Conservation (phyloP, 1,284 basidiomycete genomes). For the Tausonia pullulans region DNA sequence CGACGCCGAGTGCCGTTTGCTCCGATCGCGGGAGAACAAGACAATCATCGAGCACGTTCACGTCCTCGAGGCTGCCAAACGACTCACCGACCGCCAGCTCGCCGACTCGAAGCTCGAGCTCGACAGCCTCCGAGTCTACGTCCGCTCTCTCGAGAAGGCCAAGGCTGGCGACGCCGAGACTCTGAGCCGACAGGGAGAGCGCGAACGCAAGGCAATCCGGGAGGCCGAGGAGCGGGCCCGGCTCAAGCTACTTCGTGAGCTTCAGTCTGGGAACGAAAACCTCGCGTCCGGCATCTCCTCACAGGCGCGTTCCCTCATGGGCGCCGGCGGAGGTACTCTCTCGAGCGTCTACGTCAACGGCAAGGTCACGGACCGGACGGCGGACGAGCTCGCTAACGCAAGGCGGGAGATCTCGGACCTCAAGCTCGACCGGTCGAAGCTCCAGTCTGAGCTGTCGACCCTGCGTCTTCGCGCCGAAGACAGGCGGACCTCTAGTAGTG, state of each 20-base stretch:
- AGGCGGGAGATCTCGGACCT: constrained; percentile 4
- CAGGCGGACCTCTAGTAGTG: too few species aligned
- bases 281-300: constrained; percentile 1
- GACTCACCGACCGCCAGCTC: constrained; percentile 85
- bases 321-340: too few species aligned
- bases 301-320: neutral
- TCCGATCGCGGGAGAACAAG: constrained; percentile 84
- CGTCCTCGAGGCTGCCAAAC: constrained; percentile 92
- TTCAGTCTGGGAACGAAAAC: constrained; percentile 7
- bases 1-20: constrained; percentile 74
- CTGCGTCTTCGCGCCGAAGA: too few species aligned
- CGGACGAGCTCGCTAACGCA: neutral
- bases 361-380: neutral
- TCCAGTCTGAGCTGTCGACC: neutral
- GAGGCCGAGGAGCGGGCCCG: constrained; percentile 27
- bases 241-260: neutral
- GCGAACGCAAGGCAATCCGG: constrained; percentile 48
- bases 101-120: constrained; percentile 67
- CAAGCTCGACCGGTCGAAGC: neutral
- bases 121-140: constrained; percentile 59
- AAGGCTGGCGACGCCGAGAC: constrained; percentile 60
- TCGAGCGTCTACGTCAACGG: neutral
- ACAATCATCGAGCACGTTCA: constrained; percentile 98
- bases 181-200: constrained; percentile 55
- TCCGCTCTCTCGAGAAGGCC: constrained; percentile 60